Evolutionary conservation across 192 early-diverging fungal species (phyloP), one percentile per base, ranked within the genome.

Genomic region (Coemansia reversa): DNA sequence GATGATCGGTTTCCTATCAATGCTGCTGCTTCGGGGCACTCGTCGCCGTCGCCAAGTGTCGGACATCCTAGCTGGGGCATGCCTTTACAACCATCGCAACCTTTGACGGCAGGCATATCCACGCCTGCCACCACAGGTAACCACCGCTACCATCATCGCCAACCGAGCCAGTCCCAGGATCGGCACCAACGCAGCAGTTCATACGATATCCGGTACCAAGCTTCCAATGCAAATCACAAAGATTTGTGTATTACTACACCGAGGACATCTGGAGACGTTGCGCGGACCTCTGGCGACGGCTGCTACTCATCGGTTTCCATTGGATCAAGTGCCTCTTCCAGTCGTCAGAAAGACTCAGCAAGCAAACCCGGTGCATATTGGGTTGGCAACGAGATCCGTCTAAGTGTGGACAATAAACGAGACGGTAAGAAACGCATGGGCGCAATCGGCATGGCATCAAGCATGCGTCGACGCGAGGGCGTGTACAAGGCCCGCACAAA

Each of bases 401-500:
- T 66, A 5, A 76, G 49, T 35, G 62, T 67, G 42, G 69, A 77
- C 27, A 61, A 64, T 50, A 58, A 54, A 48, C 64, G 25, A 39
- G 63, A 63, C 23, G 60, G 51, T 9, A 19, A 39, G 7, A 65
- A 55, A 62, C 64, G 65, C 23, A 65, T 70, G 63, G 22, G 29
- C 23, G 67, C 70, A 23, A 62, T 62, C 28, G 60, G 52, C 20
- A 67, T 69, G 77, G 54, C 56, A 0, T 64, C 72, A 4, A 67
- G 68, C 52, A 64, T 70, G 70, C 72, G 72, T 9, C 49, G 25
- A 7, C 67, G 77, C 5, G 53, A 74, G 47, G 77, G 72, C 50
- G 72, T 83, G 24, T 83, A 73, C 52, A 67, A 69, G 53, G 82
- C 82, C 6, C 73, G 82, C 3, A 70, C 76, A 1, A 75, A 64